Base-by-base conservation (phyloP, 2,329 filamentous ascomycete genomes). In the Ophidiomyces ophidiicola region DNA sequence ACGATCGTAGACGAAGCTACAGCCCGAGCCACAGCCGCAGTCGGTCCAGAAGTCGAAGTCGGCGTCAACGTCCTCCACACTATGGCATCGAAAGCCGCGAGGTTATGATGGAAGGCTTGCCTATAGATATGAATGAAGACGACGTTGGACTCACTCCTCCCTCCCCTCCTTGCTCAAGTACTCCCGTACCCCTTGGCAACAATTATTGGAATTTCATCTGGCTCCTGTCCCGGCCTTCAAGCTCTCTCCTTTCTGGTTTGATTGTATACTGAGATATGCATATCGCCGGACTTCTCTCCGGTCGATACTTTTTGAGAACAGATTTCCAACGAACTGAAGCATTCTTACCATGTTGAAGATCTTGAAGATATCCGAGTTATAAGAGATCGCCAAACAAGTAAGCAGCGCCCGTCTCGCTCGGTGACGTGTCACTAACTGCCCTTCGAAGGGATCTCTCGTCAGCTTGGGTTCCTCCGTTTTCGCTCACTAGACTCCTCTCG, bases 301-400 rank as follows among this genome's bases (percentile, higher is more conserved):
- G 53, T 54, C 48, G 49, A 53, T 50, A 45, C 50, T 50, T 53
- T 51, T 48, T 51, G 50, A 50, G 47, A 61, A 67, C 61, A 76
- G 72, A 71, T 76, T 53, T 63, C 64, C 49, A 61, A 62, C 58
- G 71, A 74, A 61, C 60, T 76, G 49, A 60, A 61, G 48, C 63
- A 69, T 48, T 63, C 61, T 47, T 67, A 73, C 47, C 58, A 65
- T 49, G 58, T 71, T 45, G 61, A 67, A 41, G 63, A 62, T n/a
- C 55, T 76, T 44, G 70, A 74, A 50, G 70, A 74, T 48, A 61
- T 75, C 33, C 64, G 70, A 12, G 60, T 76, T 36, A 76, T 76
- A 48, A 69, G 70, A 43, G 71, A 76, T 48, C 66, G 70, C 41
- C 67, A 71, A 44, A 74, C 71, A 14, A 72, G 72, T 74, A 58